phyloP scores from a whole-genome alignment of 2,329 filamentous ascomycete genomes.

The Tolypocladium cylindrosporum region DNA sequence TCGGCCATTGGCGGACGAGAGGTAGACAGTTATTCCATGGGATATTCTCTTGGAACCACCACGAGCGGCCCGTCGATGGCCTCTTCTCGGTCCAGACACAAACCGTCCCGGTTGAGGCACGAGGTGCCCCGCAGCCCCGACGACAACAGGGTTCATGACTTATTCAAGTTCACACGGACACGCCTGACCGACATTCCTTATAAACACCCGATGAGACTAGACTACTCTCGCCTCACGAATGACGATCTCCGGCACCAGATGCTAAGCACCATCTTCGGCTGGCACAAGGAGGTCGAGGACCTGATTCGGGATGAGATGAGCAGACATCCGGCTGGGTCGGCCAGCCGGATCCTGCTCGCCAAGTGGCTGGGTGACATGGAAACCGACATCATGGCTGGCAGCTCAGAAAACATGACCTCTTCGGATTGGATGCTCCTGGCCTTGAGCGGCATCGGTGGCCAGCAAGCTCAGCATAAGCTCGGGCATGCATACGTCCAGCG shows the following conservation, averaged over 20 bases:
- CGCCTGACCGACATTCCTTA: conserved; percentile 78
- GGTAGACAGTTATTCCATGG: conserved; percentile 45
- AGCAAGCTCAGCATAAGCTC: conserved; percentile 74
- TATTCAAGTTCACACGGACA: conserved; percentile 79
- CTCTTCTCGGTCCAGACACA: conserved; percentile 35
- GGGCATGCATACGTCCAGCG: conserved; percentile 85
- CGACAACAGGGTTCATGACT: conserved; percentile 60
- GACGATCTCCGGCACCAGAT: conserved; percentile 83
- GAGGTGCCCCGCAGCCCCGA: conserved; percentile 71
- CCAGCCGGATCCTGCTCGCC: conserved; percentile 70
- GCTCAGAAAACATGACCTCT: conserved; percentile 78
- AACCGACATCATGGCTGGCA: conserved; percentile 69
- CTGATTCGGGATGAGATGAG: conserved; percentile 78
- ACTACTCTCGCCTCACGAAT: conserved; percentile 53
- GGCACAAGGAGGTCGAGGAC: conserved; percentile 74
- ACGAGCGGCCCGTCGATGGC: conserved; percentile 32
- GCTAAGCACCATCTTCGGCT: conserved; percentile 90
- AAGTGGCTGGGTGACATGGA: conserved; percentile 90
- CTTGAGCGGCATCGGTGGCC: conserved; percentile 72
- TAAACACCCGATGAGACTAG: conserved; percentile 51
- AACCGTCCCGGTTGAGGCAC: conserved; percentile 64
- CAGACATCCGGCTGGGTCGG: conserved; percentile 62
- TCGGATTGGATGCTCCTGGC: conserved; percentile 97
- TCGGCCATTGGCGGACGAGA: conserved; percentile 23
- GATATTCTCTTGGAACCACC: conserved; percentile 25